Base-by-base conservation (phyloP, 2,329 filamentous ascomycete genomes). In the Exophiala alcalophila region DNA sequence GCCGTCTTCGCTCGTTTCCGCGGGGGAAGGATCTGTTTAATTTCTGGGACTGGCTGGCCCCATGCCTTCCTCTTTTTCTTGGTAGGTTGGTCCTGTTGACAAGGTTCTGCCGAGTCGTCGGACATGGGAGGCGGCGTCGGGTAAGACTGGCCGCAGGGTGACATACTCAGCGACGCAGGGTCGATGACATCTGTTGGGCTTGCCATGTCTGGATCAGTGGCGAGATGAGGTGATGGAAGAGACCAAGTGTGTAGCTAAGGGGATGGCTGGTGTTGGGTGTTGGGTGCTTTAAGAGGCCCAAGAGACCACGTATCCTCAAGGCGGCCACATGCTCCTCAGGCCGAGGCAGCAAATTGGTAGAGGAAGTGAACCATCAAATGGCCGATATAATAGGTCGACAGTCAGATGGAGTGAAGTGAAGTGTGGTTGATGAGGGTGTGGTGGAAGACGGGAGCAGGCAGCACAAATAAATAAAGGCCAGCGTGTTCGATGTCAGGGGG, bases 31-130 rank as follows among this genome's bases (percentile, higher is more conserved):
- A 47, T 36, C 6, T 37, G 60, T 49, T 91, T 94, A 21, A 92
- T 97, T 77, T 96, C 97, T 29, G 92, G 92, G 62, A 94, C 87
- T 12, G 92, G 92, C 68, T 98, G 92, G 35, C 92, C 92, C 92
- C 92, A 98, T 34, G 92, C 97, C 72, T 97, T 98, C 60, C 92
- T 78, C 80, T 96, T 96, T 80, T 96, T 96, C 44, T 54, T 55
- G 1, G 19, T 11, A 8, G 47, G 30, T 35, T 54, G 46, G 4
- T 49, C 41, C 35, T 27, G 21, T 34, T 42, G 37, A 24, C 45
- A 49, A 20, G 41, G 19, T 21, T 48, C 39, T 24, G 37, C 40
- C 19, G 25, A 36, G 11, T 49, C 47, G 11, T 54, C 46, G 14
- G 48, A 49, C 38, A 49, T 48, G 6, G 47, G 42, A 9, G 47